phyloP scores from a whole-genome alignment of 352 stramenopile genomes.

The Phytophthora boehmeriae region DNA sequence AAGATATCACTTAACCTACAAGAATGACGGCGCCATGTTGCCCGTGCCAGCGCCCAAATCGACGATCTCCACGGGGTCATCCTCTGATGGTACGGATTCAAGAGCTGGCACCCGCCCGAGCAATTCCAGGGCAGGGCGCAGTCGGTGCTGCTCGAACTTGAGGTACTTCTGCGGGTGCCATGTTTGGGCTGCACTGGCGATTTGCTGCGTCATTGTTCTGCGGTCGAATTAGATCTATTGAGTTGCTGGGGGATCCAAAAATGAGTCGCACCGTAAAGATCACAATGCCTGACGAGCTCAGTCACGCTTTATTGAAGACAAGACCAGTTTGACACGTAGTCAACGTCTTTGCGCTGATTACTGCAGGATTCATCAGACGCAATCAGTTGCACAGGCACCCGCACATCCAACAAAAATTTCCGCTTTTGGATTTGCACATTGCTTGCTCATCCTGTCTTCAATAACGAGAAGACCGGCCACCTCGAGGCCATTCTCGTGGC shows the following conservation, averaged over 20 bases:
- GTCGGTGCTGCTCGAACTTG: conserved; percentile 4
- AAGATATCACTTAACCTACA: conserved; percentile 33
- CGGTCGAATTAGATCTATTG: neutral
- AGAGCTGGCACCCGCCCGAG: conserved; percentile 47
- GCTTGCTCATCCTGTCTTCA: too few relatives aligned
- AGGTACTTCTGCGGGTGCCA: conserved; percentile 10
- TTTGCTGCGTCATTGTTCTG: neutral
- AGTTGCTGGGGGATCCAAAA: neutral
- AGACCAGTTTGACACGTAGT: too few relatives aligned
- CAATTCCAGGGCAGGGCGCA: conserved; percentile 53
- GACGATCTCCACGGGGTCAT: conserved; percentile 35
- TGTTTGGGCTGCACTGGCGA: neutral
- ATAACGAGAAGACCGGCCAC: too few relatives aligned
- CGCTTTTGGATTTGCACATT: too few relatives aligned
- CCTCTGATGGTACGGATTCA: conserved; percentile 1
- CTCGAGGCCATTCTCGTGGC: neutral
- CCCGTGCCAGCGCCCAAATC: conserved; percentile 71
- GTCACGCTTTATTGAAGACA: too few relatives aligned
- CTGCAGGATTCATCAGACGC: too few relatives aligned
- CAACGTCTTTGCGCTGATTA: too few relatives aligned
- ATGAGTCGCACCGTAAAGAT: too few relatives aligned
- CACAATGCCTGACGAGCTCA: too few relatives aligned
- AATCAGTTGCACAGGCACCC: too few relatives aligned
- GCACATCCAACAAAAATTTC: too few relatives aligned
- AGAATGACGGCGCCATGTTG: conserved; percentile 69